Percentiles rank a stretch among this genome's conserved stretches.
Conservation (phyloP, 2,329 filamentous ascomycete species). For the Aspergillus ustus region DNA sequence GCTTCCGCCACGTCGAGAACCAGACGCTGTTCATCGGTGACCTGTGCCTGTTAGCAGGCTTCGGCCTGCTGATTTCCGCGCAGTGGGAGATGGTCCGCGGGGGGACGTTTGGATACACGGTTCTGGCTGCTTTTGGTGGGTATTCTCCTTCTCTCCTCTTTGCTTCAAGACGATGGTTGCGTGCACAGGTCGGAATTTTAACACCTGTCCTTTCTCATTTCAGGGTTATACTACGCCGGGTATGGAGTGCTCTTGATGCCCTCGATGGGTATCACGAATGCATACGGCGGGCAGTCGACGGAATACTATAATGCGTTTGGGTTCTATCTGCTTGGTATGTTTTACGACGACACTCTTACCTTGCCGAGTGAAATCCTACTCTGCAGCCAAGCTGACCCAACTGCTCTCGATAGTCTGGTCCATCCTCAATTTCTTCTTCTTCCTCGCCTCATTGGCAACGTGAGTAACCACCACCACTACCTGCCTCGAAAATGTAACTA, state of each 20-base stretch:
- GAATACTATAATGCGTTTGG: slow-evolving; percentile 57
- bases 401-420: neutral
- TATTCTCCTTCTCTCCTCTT: neutral
- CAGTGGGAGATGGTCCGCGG: slow-evolving; percentile 61
- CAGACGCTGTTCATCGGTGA: slow-evolving; percentile 60
- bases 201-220: neutral
- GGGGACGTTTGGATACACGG: slow-evolving; percentile 59
- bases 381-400: neutral
- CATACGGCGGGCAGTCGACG: slow-evolving; percentile 49
- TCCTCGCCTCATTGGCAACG: slow-evolving; percentile 8
- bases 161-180: too few relatives aligned
- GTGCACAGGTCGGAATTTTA: neutral
- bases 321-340: slow-evolving; percentile 38
- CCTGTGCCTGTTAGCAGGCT: slow-evolving; percentile 58
- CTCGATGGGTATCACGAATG: slow-evolving; percentile 49
- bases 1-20: slow-evolving; percentile 56
- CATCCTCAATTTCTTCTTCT: slow-evolving; percentile 13
- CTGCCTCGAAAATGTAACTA: too few relatives aligned
- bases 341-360: too few relatives aligned
- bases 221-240: slow-evolving; percentile 56
- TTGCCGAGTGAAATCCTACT: too few relatives aligned
- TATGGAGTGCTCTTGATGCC: slow-evolving; percentile 56
- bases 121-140: slow-evolving; percentile 59
- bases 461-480: neutral
- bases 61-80: slow-evolving; percentile 59